Evolutionary conservation across 2,329 filamentous ascomycete genomes (phyloP).

Genomic region (Phaeophleospora eucalypticola): DNA sequence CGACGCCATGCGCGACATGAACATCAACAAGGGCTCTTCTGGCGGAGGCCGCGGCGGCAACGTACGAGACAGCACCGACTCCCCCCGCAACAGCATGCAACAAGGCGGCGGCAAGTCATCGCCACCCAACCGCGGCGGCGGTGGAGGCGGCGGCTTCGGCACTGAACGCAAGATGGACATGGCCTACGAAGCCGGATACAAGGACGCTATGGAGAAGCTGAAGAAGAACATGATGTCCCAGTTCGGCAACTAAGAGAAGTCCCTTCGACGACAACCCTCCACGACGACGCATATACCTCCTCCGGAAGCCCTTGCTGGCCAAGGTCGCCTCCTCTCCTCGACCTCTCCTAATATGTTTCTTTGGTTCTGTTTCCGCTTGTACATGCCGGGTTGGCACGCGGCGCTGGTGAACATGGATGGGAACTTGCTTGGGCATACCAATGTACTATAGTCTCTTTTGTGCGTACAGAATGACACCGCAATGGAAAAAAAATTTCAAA

Average conservation of each 20-base stretch:
- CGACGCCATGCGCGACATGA: slow-evolving; percentile 8
- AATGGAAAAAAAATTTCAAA: neutral
- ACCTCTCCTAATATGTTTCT: neutral
- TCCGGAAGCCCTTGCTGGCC: neutral
- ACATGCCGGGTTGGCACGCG: neutral
- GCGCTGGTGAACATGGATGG: neutral
- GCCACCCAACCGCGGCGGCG: neutral
- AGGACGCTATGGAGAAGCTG: slow-evolving; percentile 23
- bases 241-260: slow-evolving; percentile 7
- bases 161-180: slow-evolving; percentile 23
- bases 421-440: neutral
- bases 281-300: too few relatives aligned
- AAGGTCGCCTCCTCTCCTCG: neutral
- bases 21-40: slow-evolving; percentile 1
- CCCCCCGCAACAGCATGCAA: neutral
- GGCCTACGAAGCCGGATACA: slow-evolving; percentile 23
- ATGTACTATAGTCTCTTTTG: neutral
- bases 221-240: slow-evolving; percentile 23
- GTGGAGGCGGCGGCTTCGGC: slow-evolving; percentile 7
- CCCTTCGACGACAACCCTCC: too few relatives aligned
- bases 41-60: too few relatives aligned
- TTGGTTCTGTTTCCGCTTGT: neutral
- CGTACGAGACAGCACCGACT: too few relatives aligned
- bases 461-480: neutral
- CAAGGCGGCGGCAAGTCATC: neutral